Evolutionary conservation across 371 early-diverging fungal genomes (phyloP), one percentile per base, ranked within the genome.

Genomic region (Mucor indicus): DNA sequence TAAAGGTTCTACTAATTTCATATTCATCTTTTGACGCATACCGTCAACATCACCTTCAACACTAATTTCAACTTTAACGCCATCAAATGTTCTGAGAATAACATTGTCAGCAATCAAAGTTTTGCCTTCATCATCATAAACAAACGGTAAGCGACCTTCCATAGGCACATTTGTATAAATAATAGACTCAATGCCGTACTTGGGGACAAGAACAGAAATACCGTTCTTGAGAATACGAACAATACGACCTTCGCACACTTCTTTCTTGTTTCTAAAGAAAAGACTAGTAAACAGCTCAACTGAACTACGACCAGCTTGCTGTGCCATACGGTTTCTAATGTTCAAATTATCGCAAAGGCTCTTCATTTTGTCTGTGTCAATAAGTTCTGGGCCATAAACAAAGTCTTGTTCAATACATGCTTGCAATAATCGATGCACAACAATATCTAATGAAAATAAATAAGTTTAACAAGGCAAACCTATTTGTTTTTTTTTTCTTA

Each of bases 251-350:
- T 90, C 89, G 57, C 91, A 90, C 17, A 81, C 70, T 24, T 89
- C 77, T 1, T 74, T 79, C 73, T 92, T 92, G 65, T 86, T 87
- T 65, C 85, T 91, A 79, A 98, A 95, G 77, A 88, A 96, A 50
- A 95, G 55, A 60, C 95, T 85, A 0, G 98, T 97, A 74, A 83
- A 97, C 9, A 99, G 72, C 70, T 95, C 96, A 6, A 95, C 92
- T 3, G 95, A 94, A 44, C 92, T 87, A 21, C 98, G 85, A 6
- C 88, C 76, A 0, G 98, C 98, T 58, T 90, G 89, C 69, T 98
- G 95, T 4, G 99, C 99, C 90, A 88, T 90, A 23, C 94, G 81
- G 66, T 97, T 85, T 29, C 98, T 87, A 64, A 88, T 87, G 73
- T 99, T 99, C 43, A 99, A 75, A 13, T 84, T 83, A 39, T 90